These are phyloP conservation scores for Colletotrichum sidae DNA, from an alignment of 2,329 filamentous ascomycete genomes.

Conservation along the genomic window DNA sequence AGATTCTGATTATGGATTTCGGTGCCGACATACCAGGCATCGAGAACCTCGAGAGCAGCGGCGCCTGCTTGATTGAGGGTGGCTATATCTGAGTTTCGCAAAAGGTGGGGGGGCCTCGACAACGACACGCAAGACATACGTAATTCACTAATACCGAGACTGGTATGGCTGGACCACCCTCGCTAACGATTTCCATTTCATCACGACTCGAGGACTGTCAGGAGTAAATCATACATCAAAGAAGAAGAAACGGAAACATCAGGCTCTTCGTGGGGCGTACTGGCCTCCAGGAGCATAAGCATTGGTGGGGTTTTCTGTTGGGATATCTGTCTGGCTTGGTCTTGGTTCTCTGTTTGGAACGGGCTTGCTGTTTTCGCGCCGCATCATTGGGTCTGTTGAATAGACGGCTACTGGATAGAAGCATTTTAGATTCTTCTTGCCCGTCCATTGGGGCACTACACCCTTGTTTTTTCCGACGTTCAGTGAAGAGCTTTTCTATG, in stretches of 20 bases:
- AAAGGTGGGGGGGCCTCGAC: neutral
- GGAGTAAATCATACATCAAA: constrained; percentile 25
- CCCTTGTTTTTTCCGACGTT: too few species aligned
- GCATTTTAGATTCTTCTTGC: constrained; percentile 30
- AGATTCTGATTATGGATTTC: constrained; percentile 95
- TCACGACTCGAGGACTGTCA: constrained; percentile 12
- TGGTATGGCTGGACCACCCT: constrained; percentile 36
- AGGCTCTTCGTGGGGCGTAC: constrained; percentile 23
- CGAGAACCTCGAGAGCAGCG: constrained; percentile 65
- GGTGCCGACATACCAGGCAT: constrained; percentile 71
- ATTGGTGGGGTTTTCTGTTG: constrained; percentile 19
- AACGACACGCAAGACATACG: constrained; percentile 20
- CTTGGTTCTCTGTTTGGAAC: constrained; percentile 3
- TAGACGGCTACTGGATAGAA: constrained; percentile 35
- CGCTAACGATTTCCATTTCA: constrained; percentile 23
- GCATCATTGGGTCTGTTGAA: constrained; percentile 26
- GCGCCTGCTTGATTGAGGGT: constrained; percentile 39
- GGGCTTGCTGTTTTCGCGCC: constrained; percentile 19
- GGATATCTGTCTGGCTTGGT: neutral
- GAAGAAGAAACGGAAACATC: neutral
- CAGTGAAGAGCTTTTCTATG: too few species aligned
- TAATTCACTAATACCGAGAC: constrained; percentile 35
- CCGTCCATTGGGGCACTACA: neutral
- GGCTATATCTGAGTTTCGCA: constrained; percentile 47
- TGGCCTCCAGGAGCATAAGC: constrained; percentile 13